Evolutionary conservation across 2,329 filamentous ascomycete species (phyloP), one percentile per base, ranked within the genome.

Genomic region (Xylariaceae sp.): DNA sequence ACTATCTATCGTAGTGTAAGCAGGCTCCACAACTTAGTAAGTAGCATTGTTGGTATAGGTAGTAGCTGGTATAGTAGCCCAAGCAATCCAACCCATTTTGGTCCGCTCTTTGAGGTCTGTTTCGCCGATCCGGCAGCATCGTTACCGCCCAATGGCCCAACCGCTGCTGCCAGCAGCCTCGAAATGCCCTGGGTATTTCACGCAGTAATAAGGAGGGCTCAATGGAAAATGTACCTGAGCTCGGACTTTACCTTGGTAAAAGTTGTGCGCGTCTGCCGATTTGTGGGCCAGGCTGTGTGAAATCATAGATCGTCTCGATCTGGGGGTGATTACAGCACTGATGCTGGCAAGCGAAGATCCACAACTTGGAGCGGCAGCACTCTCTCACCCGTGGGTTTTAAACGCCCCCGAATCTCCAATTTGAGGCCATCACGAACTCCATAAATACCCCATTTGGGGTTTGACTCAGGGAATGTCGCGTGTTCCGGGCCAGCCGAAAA

Each of bases 341-440:
- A 42, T 27, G 35, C 30, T 37, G 35, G 29, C 46, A 44, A 43
- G 44, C 6, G 7, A 27, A 53, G 51, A 52, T 53, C 58, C 58
- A 58, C 56, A 60, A 40, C 56, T 50, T 49, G 49, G 49, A 51
- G 50, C 29, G 52, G 47, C 48, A 48, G 31, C 42, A 29, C 43
- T 32, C 39, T 34, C 51, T 44, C 8, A 31, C 31, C 47, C 34
- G n/a, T 32, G 42, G 42, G 19, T 30, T 26, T 43, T 44, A 35
- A 37, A 35, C 31, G 6, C 7, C 44, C 30, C 46, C 53, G 39
- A 54, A 54, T 54, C 46, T 51, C 56, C 53, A 56, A 59, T 44
- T 50, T 56, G 56, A 58, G 47, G 58, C 39, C 32, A 59, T 59
- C 58, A 50, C 53, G 53, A 59, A 55, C 48, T 29, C 45, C 29